These are phyloP conservation scores for Podila clonocystis DNA, from an alignment of 192 early-diverging fungal genomes.

Conservation along the genomic window DNA sequence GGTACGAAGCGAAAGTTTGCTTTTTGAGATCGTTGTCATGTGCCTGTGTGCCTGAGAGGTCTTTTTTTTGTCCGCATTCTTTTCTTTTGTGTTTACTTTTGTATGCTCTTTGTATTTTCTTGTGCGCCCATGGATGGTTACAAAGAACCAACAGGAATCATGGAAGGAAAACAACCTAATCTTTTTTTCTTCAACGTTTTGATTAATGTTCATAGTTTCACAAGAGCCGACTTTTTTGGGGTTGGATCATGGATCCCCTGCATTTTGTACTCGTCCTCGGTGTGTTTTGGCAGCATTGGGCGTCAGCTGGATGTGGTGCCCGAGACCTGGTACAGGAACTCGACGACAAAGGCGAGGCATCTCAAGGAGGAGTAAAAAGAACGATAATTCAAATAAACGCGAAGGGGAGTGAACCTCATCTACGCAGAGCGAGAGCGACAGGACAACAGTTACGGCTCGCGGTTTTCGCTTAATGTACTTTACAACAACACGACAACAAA, in stretches of 20 bases:
- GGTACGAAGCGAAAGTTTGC: conserved; percentile 37
- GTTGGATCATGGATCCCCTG: conserved; percentile 75
- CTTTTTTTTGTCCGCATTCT: neutral
- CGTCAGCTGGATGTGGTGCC: conserved; percentile 65
- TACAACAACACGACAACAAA: too few species aligned
- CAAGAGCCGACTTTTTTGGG: conserved; percentile 74
- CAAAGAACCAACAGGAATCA: neutral
- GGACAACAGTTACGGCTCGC: too few species aligned
- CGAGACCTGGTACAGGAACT: conserved; percentile 45
- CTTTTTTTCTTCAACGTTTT: neutral
- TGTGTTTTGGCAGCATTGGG: conserved; percentile 77
- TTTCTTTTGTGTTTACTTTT: neutral
- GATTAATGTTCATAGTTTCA: conserved; percentile 57
- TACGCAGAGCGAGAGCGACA: too few species aligned
- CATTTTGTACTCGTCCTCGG: conserved; percentile 59
- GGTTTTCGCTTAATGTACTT: too few species aligned
- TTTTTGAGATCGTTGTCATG: neutral
- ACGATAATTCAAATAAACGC: neutral
- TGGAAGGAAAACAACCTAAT: neutral
- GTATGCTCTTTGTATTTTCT: conserved; percentile 6
- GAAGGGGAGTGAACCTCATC: too few species aligned
- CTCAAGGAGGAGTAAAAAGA: conserved; percentile 29
- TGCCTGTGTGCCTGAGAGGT: neutral
- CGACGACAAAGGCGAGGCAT: conserved; percentile 4
- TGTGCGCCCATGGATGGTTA: neutral